phyloP scores from a whole-genome alignment of 805 yeast genomes.

The Dipodascus albidus region DNA sequence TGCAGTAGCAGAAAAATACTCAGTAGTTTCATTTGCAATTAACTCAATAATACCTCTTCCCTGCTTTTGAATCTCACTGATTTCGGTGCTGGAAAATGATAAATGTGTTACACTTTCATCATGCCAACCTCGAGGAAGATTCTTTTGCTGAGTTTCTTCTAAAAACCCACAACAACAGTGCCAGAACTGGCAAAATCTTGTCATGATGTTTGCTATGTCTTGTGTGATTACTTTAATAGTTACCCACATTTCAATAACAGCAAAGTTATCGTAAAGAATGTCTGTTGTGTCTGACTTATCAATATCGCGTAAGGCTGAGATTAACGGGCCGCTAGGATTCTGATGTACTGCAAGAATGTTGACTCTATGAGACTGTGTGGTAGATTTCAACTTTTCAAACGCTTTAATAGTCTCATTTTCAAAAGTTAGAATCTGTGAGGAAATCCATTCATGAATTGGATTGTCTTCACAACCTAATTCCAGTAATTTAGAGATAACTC shows the following conservation, averaged over 20 bases:
- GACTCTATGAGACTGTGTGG: constrained; percentile 13
- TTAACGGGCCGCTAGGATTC: constrained; percentile 19
- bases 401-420: constrained; percentile 30
- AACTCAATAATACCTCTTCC: constrained; percentile 29
- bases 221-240: constrained; percentile 31
- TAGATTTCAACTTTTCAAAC: constrained; percentile 26
- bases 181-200: constrained; percentile 41
- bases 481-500: constrained; percentile 38
- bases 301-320: constrained; percentile 12
- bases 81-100: constrained; percentile 33
- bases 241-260: constrained; percentile 51
- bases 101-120: constrained; percentile 30
- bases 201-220: constrained; percentile 29
- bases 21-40: constrained; percentile 17
- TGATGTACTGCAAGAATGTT: constrained; percentile 17
- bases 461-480: constrained; percentile 54
- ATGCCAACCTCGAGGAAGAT: constrained; percentile 32
- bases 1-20: constrained; percentile 15
- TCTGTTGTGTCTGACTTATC: constrained; percentile 8
- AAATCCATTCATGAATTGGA: constrained; percentile 55
- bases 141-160: constrained; percentile 34
- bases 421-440: constrained; percentile 35
- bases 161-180: constrained; percentile 42
- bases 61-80: constrained; percentile 29
- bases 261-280: constrained; percentile 37